Conservation (phyloP, 306 rosid species). For the Hippophae tibetana region DNA sequence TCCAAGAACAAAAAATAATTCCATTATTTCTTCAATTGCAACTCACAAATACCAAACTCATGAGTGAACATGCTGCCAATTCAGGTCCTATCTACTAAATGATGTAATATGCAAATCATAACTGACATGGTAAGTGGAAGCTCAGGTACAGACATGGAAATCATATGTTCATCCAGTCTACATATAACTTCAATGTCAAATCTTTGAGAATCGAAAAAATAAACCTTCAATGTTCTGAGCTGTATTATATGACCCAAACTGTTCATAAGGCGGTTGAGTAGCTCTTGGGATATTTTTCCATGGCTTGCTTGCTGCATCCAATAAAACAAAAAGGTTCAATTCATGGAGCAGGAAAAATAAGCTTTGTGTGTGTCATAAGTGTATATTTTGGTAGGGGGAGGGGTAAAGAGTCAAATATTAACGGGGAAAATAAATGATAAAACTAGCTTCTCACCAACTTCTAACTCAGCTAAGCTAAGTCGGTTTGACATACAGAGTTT, state of each 20-base stretch:
- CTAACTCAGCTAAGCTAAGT: too few species aligned
- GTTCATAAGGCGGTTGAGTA: slow-evolving; percentile 85
- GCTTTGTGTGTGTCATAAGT: neutral
- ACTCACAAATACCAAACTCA: slow-evolving; percentile 3
- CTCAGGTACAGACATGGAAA: slow-evolving; percentile 8
- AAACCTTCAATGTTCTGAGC: slow-evolving; percentile 94
- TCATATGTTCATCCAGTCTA: slow-evolving; percentile 8
- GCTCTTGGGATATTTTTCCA: slow-evolving; percentile 82
- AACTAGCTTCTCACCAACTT: too few species aligned
- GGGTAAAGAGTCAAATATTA: too few species aligned
- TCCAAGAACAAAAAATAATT: neutral
- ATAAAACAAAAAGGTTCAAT: slow-evolving; percentile 5
- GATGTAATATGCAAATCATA: neutral
- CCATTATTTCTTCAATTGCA: neutral
- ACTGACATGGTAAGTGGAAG: slow-evolving; percentile 11
- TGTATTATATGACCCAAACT: slow-evolving; percentile 93
- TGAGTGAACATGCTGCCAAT: neutral
- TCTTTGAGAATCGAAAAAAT: too few species aligned
- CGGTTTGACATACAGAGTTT: neutral
- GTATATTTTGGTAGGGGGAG: neutral
- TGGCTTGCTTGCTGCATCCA: slow-evolving; percentile 79
- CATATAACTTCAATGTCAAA: neutral
- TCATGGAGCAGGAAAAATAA: neutral
- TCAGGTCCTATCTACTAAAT: neutral
- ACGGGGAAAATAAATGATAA: too few species aligned